Conservation (phyloP, 1,284 basidiomycete genomes). For the Pseudozyma sp. region DNA sequence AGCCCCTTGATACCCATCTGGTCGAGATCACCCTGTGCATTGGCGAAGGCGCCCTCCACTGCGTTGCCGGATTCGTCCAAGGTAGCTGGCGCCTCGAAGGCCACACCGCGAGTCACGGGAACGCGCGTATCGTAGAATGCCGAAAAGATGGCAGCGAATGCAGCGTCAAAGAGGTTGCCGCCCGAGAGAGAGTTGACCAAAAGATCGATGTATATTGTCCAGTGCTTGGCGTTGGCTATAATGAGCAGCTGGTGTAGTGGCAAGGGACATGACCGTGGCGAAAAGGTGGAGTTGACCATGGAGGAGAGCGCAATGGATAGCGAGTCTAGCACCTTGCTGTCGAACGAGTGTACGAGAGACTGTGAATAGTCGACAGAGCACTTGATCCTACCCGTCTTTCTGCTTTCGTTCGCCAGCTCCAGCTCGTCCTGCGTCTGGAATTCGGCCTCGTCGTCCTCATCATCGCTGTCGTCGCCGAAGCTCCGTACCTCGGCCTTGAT, state of each 20-base stretch:
- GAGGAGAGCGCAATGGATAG: constrained; percentile 42
- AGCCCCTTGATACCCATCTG: constrained; percentile 57
- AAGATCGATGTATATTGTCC: constrained; percentile 61
- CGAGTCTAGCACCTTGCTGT: constrained; percentile 39
- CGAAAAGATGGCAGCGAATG: constrained; percentile 58
- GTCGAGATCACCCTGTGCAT: constrained; percentile 41
- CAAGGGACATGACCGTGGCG: constrained; percentile 45
- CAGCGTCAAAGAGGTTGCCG: constrained; percentile 61
- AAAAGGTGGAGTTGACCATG: constrained; percentile 48
- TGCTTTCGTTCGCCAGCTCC: constrained; percentile 34
- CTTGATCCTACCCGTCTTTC: constrained; percentile 43
- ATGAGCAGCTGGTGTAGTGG: constrained; percentile 53
- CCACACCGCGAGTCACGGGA: constrained; percentile 54
- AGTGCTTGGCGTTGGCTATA: constrained; percentile 58
- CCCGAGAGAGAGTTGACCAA: constrained; percentile 59
- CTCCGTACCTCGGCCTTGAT: constrained; percentile 59
- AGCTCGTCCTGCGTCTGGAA: constrained; percentile 46
- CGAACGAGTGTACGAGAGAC: constrained; percentile 43
- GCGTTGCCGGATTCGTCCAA: constrained; percentile 39
- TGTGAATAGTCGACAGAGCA: constrained; percentile 56
- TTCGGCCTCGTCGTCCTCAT: constrained; percentile 41
- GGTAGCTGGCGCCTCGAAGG: constrained; percentile 52
- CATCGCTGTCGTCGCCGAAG: constrained; percentile 45
- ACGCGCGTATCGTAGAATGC: constrained; percentile 60
- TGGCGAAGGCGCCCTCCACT: constrained; percentile 36